Evolutionary conservation across 75 land plant species (phyloP).

Genomic region (Selaginella moellendorffii): DNA sequence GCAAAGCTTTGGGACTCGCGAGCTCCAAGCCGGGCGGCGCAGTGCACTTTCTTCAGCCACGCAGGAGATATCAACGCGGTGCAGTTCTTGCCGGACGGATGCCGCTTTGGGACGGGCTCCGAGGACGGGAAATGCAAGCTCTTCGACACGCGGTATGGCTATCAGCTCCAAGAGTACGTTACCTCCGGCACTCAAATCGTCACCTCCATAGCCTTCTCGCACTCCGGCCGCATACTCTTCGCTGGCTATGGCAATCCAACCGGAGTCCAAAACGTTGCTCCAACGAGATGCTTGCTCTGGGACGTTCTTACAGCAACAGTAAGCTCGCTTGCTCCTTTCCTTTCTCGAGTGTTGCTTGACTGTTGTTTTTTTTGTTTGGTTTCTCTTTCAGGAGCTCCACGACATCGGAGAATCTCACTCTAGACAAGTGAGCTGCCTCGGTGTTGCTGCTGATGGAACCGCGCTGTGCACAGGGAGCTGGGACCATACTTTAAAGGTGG

Average conservation of each 20-base stretch:
- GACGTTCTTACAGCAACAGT: slow-evolving; percentile 77
- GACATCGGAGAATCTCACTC: slow-evolving; percentile 19
- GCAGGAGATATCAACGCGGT: slow-evolving; percentile 86
- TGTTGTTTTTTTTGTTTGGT: neutral
- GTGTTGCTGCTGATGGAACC: slow-evolving; percentile 87
- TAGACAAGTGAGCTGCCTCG: slow-evolving; percentile 60
- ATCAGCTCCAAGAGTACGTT: slow-evolving; percentile 68
- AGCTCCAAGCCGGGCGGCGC: slow-evolving; percentile 53
- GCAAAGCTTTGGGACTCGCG: slow-evolving; percentile 89
- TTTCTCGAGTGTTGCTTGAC: neutral
- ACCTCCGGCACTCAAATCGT: slow-evolving; percentile 37
- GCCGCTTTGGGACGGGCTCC: slow-evolving; percentile 83
- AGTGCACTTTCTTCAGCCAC: slow-evolving; percentile 70
- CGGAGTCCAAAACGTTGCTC: too few relatives aligned
- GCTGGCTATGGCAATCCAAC: slow-evolving; percentile 39
- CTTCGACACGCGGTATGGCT: slow-evolving; percentile 88
- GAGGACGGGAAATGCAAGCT: slow-evolving; percentile 86
- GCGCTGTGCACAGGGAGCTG: slow-evolving; percentile 98
- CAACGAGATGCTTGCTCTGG: slow-evolving; percentile 84
- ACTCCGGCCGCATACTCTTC: slow-evolving; percentile 89
- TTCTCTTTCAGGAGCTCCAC: neutral
- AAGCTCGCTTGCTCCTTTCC: slow-evolving; percentile 1
- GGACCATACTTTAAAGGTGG: slow-evolving; percentile 84
- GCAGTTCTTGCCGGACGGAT: slow-evolving; percentile 87
- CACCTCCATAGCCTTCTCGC: slow-evolving; percentile 84